Percentiles rank a stretch among this genome's conserved stretches.
Evolutionary conservation across 306 rosid genomes (phyloP).

Genomic region (Casuarina cunninghamiana): DNA sequence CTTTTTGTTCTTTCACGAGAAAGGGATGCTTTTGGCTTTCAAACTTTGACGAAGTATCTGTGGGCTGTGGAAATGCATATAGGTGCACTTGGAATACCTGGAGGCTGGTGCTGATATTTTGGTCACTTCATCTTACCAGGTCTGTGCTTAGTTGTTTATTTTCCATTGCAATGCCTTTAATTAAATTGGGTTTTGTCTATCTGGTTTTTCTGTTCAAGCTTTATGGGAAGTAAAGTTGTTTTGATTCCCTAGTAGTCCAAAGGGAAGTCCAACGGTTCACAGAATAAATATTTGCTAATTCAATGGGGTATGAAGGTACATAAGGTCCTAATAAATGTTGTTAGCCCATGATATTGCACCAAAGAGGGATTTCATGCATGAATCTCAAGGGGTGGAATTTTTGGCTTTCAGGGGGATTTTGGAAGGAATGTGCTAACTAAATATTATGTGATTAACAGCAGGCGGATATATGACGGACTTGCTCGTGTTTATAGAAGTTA

Average conservation of each 20-base stretch:
- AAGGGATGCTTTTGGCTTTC: neutral
- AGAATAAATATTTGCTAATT: no score
- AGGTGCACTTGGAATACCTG: constrained; percentile 87
- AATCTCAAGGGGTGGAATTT: no score
- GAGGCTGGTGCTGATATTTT: constrained; percentile 82
- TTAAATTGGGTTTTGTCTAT: neutral
- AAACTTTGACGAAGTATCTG: neutral
- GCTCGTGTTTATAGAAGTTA: no score
- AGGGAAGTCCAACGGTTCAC: neutral
- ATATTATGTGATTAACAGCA: neutral
- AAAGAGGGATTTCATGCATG: neutral
- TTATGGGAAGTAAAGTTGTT: neutral
- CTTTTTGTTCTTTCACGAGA: neutral
- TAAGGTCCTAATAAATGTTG: neutral
- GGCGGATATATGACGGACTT: neutral
- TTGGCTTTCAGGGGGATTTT: neutral
- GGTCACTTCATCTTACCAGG: constrained; percentile 94
- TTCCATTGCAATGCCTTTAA: neutral
- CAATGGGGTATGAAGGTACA: neutral
- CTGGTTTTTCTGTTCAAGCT: neutral
- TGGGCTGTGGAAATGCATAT: constrained; percentile 6
- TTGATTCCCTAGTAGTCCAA: neutral
- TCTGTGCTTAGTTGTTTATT: constrained; percentile 14
- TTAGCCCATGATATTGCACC: neutral
- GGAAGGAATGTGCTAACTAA: neutral